Base-by-base conservation (phyloP, 495 filamentous ascomycete species). In the Penicillium crystallinum region DNA sequence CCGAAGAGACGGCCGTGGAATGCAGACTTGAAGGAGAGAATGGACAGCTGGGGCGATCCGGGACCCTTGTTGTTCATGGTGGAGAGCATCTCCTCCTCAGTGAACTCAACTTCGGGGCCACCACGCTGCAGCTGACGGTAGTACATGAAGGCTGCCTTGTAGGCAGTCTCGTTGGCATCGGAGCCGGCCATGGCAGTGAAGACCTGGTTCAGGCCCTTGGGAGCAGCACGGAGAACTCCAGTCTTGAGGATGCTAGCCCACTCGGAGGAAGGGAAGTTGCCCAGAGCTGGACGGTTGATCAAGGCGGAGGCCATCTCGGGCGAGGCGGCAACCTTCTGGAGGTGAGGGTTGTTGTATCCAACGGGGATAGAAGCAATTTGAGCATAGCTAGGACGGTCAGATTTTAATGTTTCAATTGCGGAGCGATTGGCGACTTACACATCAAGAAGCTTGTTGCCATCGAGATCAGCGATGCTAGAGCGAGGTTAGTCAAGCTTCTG, bases 121-220 rank as follows among this genome's bases (percentile, higher is more conserved):
- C 93, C 93, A 56, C 93, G 88, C 73, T 96, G 84, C 37, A 85
- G 81, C 66, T 91, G 90, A 19, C 91, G 86, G 55, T 87, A 86
- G 82, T 88, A 98, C 86, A 98, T 98, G 78, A 97, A 97, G 49
- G 93, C 93, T 33, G 93, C 93, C 72, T 98, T 98, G 80, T 91
- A 99, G 44, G 95, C 95, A n/a, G 90, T 90, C 72, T 99, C 95
- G 76, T 97, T 97, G 69, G 93, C 95, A 65, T 98, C 93, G 8
- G 90, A 96, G 57, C 93, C 93, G 46, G 92, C 83, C 83, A 91
- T 89, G 58, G 87, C 92, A 21, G 93, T 98, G 80, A 97, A 97
- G 61, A 98, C 93, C 70, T 97, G 90, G 78, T 95, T 74, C 59
- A 96, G 76, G 15, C 95, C 93, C 67, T 87, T 90, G 40, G 93